phyloP scores from a whole-genome alignment of 768 basidiomycete species.

The Ephemerocybe angulata region DNA sequence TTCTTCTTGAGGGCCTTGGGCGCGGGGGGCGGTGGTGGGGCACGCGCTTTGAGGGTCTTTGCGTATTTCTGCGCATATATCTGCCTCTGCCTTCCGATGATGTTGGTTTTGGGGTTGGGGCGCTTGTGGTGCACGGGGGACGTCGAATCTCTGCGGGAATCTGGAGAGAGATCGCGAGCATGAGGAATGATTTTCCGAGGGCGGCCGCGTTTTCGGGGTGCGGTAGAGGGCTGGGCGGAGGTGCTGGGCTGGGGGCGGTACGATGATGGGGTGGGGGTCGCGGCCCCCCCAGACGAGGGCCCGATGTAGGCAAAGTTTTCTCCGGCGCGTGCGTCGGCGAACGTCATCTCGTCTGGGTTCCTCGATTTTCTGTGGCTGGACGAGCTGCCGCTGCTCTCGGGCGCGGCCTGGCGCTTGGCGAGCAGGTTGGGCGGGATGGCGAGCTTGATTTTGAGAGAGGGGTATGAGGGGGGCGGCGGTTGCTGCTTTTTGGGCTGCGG shows the following conservation, averaged over 20 bases:
- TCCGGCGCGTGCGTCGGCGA: constrained; percentile 37
- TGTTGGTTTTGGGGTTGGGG: constrained; percentile 15
- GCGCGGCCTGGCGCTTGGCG: constrained; percentile 34
- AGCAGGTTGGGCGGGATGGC: constrained; percentile 57
- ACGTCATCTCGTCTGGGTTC: constrained; percentile 32
- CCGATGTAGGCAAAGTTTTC: constrained; percentile 17
- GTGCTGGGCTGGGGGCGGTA: constrained; percentile 14
- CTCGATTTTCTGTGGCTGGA: constrained; percentile 21
- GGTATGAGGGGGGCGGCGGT: constrained; percentile 20
- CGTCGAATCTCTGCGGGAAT: constrained; percentile 7
- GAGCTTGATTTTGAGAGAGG: constrained; percentile 69
- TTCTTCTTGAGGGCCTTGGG: constrained; percentile 13
- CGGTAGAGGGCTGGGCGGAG: constrained; percentile 13
- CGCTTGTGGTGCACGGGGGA: constrained; percentile 14
- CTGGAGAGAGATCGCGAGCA: constrained; percentile 24
- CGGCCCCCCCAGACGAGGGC: constrained; percentile 12
- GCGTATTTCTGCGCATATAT: constrained; percentile 14
- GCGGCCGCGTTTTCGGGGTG: constrained; percentile 52
- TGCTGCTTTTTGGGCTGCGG: constrained; percentile 19
- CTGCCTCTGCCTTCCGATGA: constrained; percentile 15
- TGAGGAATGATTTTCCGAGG: constrained; percentile 47
- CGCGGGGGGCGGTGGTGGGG: constrained; percentile 1
- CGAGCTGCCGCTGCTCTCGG: constrained; percentile 13
- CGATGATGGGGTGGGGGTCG: constrained; percentile 10
- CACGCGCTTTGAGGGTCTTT: constrained; percentile 25